phyloP scores from a whole-genome alignment of 176 grass and related monocot species.

The Lolium rigidum region DNA sequence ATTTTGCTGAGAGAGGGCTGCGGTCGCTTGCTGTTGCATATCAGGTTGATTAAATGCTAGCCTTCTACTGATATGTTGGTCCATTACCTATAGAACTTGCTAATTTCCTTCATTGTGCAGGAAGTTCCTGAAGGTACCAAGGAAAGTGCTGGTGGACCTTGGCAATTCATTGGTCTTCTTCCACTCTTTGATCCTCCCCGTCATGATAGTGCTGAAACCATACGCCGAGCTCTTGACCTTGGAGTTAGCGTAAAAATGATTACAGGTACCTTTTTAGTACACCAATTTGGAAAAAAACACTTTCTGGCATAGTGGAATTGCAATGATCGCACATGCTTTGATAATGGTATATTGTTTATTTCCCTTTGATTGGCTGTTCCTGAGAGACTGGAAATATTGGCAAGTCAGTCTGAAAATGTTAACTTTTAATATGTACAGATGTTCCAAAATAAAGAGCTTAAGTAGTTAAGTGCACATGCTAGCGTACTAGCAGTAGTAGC shows the following conservation, averaged over 20 bases:
- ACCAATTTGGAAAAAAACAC: neutral
- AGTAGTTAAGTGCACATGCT: conserved; percentile 6
- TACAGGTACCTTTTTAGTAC: conserved; percentile 50
- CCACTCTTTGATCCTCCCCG: conserved; percentile 74
- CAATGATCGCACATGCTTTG: neutral
- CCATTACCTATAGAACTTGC: conserved; percentile 27
- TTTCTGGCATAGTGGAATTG: neutral
- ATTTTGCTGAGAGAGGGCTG: conserved; percentile 58
- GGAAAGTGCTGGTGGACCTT: conserved; percentile 62
- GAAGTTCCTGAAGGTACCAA: conserved; percentile 69
- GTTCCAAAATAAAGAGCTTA: neutral
- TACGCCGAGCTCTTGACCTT: conserved; percentile 65
- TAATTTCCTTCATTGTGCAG: conserved; percentile 45
- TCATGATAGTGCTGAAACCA: conserved; percentile 75
- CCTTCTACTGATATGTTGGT: neutral
- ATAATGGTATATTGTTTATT: neutral
- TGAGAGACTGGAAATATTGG: no score
- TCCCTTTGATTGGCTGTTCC: neutral
- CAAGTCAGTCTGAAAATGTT: no score
- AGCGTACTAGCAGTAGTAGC: neutral
- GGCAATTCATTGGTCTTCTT: conserved; percentile 73
- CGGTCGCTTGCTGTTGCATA: conserved; percentile 68
- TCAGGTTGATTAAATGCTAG: conserved; percentile 52
- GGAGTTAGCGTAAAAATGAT: conserved; percentile 81
- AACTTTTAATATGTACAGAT: neutral